Conservation (phyloP, 805 yeast species). For the Yarrowia hollandica region DNA sequence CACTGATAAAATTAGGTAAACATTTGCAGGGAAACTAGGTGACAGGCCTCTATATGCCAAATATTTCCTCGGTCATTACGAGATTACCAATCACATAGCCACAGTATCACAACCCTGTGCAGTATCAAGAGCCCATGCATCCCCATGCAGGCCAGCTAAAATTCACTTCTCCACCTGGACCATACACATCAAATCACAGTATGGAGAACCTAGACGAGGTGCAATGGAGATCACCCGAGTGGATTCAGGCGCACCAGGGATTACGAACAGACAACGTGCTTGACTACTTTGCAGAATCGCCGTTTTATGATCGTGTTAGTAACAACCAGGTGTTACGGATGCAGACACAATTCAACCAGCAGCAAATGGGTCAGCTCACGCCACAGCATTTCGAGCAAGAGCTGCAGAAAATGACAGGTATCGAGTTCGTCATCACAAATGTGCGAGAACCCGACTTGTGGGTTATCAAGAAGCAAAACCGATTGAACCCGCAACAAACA, state of each 20-base stretch:
- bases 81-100: no score
- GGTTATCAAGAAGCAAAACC: conserved; percentile 80
- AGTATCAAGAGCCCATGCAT: not conserved
- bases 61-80: no score
- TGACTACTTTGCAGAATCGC: conserved; percentile 90
- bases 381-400: conserved; percentile 50
- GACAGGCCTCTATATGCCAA: no score
- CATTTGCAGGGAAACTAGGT: no score
- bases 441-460: conserved; percentile 90
- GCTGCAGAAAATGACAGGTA: conserved; percentile 75
- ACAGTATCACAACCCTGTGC: no score
- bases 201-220: conserved; percentile 68
- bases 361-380: conserved; percentile 42
- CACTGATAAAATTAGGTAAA: no score
- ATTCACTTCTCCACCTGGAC: not conserved
- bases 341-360: conserved; percentile 84
- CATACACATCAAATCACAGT: conserved; percentile 30
- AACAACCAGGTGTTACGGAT: conserved; percentile 92
- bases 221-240: conserved; percentile 97
- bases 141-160: not conserved
- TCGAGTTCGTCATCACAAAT: conserved; percentile 74
- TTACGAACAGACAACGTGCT: conserved; percentile 85
- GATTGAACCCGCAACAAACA: conserved; percentile 55
- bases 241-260: conserved; percentile 84
- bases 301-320: conserved; percentile 90